Conservation (phyloP, 73 alveolate species). For the Paraurostyla sp. region DNA sequence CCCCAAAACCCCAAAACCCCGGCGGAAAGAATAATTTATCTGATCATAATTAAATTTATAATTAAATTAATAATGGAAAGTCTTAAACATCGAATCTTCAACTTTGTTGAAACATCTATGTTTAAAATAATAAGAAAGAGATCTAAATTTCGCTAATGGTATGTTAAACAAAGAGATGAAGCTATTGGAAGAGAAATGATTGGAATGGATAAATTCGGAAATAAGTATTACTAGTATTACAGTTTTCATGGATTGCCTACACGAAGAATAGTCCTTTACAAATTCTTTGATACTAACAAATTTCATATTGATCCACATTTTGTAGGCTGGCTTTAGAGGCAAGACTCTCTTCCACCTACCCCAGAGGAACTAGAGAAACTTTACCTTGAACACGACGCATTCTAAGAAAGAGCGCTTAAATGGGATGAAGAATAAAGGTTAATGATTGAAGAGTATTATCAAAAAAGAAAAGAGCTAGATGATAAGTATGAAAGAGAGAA, state of each 20-base stretch:
- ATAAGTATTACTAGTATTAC: conserved; percentile 73
- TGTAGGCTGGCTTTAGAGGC: conserved; percentile 71
- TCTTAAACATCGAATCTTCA: neutral
- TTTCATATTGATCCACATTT: conserved; percentile 70
- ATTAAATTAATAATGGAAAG: conserved; percentile 1
- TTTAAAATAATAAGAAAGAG: neutral
- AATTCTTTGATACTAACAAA: conserved; percentile 69
- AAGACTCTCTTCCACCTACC: conserved; percentile 74
- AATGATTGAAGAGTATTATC: conserved; percentile 31
- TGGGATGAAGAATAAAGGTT: conserved; percentile 68
- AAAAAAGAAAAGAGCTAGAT: conserved; percentile 26
- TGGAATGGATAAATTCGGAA: conserved; percentile 77
- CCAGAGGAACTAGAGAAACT: conserved; percentile 64
- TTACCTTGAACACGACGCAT: conserved; percentile 70
- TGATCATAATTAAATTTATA: neutral
- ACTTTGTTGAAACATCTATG: neutral
- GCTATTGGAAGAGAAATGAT: conserved; percentile 68
- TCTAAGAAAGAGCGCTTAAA: conserved; percentile 53
- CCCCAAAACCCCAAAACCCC: too few relatives aligned
- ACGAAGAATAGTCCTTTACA: conserved; percentile 68
- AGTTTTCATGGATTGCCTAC: conserved; percentile 79
- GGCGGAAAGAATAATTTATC: too few relatives aligned
- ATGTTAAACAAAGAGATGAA: conserved; percentile 49
- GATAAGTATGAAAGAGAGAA: conserved; percentile 49
- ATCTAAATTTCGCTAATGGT: conserved; percentile 10